A percentile compares a stretch with the other conserved stretches of the same genome.
Conservation (phyloP, 2,329 filamentous ascomycete species). For the Claviceps capensis region DNA sequence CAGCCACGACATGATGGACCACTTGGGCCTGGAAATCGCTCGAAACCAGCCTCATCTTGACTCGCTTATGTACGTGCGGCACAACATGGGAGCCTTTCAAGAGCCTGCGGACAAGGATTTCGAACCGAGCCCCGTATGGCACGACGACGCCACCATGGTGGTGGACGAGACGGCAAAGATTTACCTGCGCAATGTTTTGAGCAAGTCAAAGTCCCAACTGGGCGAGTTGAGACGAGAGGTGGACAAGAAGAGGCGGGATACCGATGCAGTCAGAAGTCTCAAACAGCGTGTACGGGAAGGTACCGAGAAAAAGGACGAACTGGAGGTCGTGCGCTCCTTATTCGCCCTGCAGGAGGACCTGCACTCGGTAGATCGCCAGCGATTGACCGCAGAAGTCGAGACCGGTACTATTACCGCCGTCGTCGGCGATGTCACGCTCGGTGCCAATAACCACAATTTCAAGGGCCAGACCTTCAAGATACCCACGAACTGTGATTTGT, state of each 20-base stretch:
- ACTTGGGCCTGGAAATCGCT: conserved; percentile 66
- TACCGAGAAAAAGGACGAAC: conserved; percentile 78
- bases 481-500: conserved; percentile 94
- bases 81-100: conserved; percentile 72
- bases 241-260: conserved; percentile 74
- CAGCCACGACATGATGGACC: conserved; percentile 57
- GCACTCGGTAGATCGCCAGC: conserved; percentile 71
- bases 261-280: conserved; percentile 60
- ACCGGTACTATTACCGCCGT: conserved; percentile 82
- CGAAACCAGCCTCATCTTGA: conserved; percentile 82
- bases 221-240: conserved; percentile 69
- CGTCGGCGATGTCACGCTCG: conserved; percentile 84
- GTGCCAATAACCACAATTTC: conserved; percentile 93
- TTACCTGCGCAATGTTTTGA: conserved; percentile 80
- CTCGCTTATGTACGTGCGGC: conserved; percentile 94
- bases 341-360: conserved; percentile 75
- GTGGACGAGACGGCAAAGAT: conserved; percentile 78
- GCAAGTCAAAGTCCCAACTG: conserved; percentile 77
- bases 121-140: conserved; percentile 92
- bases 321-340: conserved; percentile 68
- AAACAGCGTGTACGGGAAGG: conserved; percentile 70
- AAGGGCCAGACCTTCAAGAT: conserved; percentile 99
- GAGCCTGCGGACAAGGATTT: conserved; percentile 78
- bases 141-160: conserved; percentile 80
- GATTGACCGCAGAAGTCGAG: conserved; percentile 82